Percentiles rank a stretch among this genome's conserved stretches.
Evolutionary conservation across 768 basidiomycete genomes (phyloP).

Genomic region (Auriscalpium vulgare): DNA sequence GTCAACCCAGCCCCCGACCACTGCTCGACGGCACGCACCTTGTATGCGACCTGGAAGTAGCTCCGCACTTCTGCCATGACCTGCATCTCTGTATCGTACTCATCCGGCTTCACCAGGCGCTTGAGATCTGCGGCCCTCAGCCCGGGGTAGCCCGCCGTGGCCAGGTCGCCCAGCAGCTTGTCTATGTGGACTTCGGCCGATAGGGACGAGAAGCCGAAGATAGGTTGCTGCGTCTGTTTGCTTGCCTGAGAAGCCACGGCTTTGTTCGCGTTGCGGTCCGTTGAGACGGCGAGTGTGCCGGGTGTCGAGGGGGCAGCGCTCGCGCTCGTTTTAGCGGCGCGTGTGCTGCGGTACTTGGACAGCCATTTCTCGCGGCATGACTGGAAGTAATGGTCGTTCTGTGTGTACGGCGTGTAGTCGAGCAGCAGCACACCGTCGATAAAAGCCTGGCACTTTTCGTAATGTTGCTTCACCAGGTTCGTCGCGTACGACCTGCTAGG

Average conservation of each 20-base stretch:
- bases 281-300: not conserved
- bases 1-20: too few species aligned
- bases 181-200: not conserved
- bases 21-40: conserved; percentile 21
- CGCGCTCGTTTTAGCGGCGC: not conserved
- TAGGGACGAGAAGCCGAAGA: too few species aligned
- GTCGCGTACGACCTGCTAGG: not conserved
- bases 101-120: conserved; percentile 25
- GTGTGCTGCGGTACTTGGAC: not conserved
- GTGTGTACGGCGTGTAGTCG: not conserved
- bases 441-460: not conserved
- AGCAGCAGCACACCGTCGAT: not conserved
- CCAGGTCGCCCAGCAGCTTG: not conserved
- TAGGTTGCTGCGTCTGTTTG: too few species aligned
- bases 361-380: conserved; percentile 1
- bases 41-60: conserved; percentile 41
- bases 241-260: too few species aligned
- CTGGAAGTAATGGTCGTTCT: conserved; percentile 1
- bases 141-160: conserved; percentile 3
- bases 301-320: too few species aligned
- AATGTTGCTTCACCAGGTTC: not conserved
- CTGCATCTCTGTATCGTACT: conserved; percentile 33
- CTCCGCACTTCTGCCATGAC: conserved; percentile 37
- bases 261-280: too few species aligned
- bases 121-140: conserved; percentile 24